Conservation (phyloP, 148 eudicot genomes). For the Rhododendron molle region DNA sequence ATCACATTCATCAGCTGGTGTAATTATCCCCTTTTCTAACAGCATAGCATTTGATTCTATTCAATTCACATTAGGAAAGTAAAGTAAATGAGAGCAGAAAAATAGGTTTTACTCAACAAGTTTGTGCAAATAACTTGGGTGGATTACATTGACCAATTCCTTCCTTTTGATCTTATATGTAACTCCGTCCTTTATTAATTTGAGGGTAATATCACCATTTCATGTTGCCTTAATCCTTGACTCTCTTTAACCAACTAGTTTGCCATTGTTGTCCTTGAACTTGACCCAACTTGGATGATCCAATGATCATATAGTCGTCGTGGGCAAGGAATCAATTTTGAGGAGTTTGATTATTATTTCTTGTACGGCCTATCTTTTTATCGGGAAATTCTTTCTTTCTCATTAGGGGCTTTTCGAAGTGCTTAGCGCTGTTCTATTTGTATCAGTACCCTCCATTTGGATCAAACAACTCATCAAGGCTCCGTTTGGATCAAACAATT, state of each 20-base stretch:
- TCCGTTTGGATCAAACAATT: background rate
- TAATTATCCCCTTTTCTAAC: conserved; percentile 16
- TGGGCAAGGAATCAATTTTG: background rate
- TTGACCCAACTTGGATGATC: background rate
- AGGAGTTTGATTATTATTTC: background rate
- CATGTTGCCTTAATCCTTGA: background rate
- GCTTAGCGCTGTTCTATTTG: background rate
- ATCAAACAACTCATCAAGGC: too few relatives aligned
- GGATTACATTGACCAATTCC: background rate
- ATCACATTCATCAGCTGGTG: conserved; percentile 10
- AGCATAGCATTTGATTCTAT: conserved; percentile 2
- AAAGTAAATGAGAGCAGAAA: background rate
- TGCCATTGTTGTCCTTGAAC: background rate
- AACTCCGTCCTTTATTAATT: background rate
- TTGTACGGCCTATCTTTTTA: background rate
- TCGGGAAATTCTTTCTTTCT: background rate
- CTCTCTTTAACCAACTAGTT: background rate
- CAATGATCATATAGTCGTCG: background rate
- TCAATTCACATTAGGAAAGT: background rate
- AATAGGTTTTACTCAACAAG: background rate
- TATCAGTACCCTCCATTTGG: background rate
- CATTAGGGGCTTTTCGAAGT: background rate
- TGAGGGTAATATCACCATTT: background rate
- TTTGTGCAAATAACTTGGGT: background rate
- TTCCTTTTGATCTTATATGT: background rate